These are phyloP conservation scores for Vitis labrusca DNA, from an alignment of 164 flowering plant genomes.

Conservation along the genomic window DNA sequence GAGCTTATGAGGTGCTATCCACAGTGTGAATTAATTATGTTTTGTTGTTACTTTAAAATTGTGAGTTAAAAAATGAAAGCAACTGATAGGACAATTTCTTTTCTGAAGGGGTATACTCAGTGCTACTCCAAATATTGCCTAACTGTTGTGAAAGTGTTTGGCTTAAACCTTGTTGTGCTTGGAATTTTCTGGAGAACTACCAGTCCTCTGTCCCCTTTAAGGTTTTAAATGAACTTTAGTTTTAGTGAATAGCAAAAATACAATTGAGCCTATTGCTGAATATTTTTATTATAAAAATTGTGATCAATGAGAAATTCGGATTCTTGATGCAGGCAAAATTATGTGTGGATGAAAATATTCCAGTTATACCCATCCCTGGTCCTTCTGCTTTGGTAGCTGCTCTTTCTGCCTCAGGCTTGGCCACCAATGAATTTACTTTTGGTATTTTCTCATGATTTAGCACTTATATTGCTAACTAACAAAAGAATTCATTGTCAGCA, in stretches of 20 bases:
- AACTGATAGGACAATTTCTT: neutral
- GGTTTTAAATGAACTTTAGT: neutral
- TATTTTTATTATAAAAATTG: neutral
- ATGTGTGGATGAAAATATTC: conserved; percentile 72
- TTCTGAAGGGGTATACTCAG: neutral
- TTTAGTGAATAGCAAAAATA: neutral
- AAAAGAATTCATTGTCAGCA: neutral
- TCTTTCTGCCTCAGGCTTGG: conserved; percentile 89
- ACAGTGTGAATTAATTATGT: no score
- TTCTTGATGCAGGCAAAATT: conserved; percentile 60
- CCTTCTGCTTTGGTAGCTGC: conserved; percentile 86
- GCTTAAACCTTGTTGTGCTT: neutral
- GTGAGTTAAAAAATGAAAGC: no score
- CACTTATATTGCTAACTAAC: neutral
- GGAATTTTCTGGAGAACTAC: neutral
- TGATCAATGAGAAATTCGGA: neutral
- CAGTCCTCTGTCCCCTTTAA: neutral
- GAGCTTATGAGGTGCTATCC: no score
- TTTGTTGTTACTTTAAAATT: no score
- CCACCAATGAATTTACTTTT: conserved; percentile 79
- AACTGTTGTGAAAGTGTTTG: neutral
- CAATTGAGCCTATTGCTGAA: neutral
- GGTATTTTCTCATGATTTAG: conserved; percentile 46
- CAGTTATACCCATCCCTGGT: conserved; percentile 88
- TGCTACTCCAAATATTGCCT: neutral